Evolutionary conservation across 129 eudicot species (phyloP).

Genomic region (Chrysanthemum makinoi): DNA sequence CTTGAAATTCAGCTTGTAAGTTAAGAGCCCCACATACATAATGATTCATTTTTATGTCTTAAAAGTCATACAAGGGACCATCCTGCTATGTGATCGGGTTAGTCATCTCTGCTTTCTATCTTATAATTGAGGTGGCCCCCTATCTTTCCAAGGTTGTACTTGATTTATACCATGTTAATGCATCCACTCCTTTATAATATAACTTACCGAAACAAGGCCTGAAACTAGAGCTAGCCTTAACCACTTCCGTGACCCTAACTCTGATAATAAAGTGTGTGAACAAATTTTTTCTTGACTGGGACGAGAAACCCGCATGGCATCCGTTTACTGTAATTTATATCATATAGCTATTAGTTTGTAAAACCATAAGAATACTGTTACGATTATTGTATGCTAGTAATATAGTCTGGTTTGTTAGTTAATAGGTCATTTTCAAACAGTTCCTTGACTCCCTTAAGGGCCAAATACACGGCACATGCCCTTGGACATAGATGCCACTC

Average conservation of each 20-base stretch:
- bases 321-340: not conserved
- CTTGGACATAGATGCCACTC: slow-evolving; percentile 19
- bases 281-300: not conserved
- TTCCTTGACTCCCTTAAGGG: slow-evolving; percentile 12
- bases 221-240: slow-evolving; percentile 10
- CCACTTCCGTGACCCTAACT: not conserved
- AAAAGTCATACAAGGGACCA: slow-evolving; percentile 39
- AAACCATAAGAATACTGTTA: slow-evolving; percentile 8
- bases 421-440: slow-evolving; percentile 9
- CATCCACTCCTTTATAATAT: not conserved
- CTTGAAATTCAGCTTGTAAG: slow-evolving; percentile 16
- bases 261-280: not conserved
- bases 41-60: slow-evolving; percentile 23
- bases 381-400: not conserved
- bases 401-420: slow-evolving; percentile 17
- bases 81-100: slow-evolving; percentile 14
- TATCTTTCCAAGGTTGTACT: slow-evolving; percentile 30
- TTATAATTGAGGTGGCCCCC: slow-evolving; percentile 38
- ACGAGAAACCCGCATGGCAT: not conserved
- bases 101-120: slow-evolving; percentile 32
- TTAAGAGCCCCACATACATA: slow-evolving; percentile 27
- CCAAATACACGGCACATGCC: slow-evolving; percentile 18
- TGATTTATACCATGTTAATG: slow-evolving; percentile 17
- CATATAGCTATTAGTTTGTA: not conserved
- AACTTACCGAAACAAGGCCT: slow-evolving; percentile 26